Percentiles rank a stretch among this genome's conserved stretches.
Evolutionary conservation across 805 yeast species (phyloP).

Genomic region (Cyberlindnera suaveolens): DNA sequence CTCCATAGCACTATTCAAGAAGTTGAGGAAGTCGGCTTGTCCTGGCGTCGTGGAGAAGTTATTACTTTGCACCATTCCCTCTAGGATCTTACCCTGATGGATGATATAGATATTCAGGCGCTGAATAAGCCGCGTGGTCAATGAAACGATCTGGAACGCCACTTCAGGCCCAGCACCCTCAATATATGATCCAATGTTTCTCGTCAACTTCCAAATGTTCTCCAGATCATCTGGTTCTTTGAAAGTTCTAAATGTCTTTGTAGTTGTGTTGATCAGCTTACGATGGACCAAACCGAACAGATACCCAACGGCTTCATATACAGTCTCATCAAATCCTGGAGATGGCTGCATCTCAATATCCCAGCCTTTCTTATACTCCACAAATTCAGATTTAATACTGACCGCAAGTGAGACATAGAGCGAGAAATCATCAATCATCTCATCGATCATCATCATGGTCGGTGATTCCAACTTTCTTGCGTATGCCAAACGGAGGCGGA

Average conservation of each 20-base stretch:
- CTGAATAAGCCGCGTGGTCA: constrained; percentile 62
- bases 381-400: constrained; percentile 61
- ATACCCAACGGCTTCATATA: constrained; percentile 68
- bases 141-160: constrained; percentile 64
- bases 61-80: constrained; percentile 24
- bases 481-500: constrained; percentile 64
- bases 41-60: constrained; percentile 12
- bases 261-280: constrained; percentile 73
- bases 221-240: constrained; percentile 90
- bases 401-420: constrained; percentile 70
- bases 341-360: constrained; percentile 59
- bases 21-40: constrained; percentile 28
- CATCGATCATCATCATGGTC: constrained; percentile 94
- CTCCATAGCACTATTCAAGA: constrained; percentile 55
- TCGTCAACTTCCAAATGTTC: constrained; percentile 72
- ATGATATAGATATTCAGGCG: constrained; percentile 66
- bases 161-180: constrained; percentile 78
- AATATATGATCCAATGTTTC: constrained; percentile 67
- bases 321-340: constrained; percentile 55
- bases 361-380: constrained; percentile 62
- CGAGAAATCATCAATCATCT: constrained; percentile 80
- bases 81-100: constrained; percentile 65
- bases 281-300: constrained; percentile 64
- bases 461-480: constrained; percentile 78
- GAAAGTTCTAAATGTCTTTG: constrained; percentile 69